Conservation (phyloP, 148 eudicot genomes). For the Cornus kousa region DNA sequence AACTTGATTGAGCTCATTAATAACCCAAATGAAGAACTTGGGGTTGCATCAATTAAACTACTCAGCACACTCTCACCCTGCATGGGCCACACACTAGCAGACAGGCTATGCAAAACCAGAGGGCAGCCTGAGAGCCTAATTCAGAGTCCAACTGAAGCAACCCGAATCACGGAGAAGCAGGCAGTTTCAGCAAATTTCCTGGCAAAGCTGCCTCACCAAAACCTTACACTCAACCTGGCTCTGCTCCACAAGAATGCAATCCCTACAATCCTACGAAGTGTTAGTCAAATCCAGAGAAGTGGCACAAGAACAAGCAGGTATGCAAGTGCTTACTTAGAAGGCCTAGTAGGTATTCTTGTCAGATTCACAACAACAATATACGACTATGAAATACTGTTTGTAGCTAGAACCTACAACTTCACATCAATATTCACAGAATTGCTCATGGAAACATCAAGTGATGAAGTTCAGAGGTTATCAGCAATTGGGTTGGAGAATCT, state of each 20-base stretch:
- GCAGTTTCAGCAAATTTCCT: slow-evolving; percentile 62
- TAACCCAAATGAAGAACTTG: slow-evolving; percentile 61
- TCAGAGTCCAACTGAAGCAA: slow-evolving; percentile 36
- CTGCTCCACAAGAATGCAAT: slow-evolving; percentile 45
- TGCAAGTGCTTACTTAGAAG: slow-evolving; percentile 54
- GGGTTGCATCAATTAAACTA: slow-evolving; percentile 51
- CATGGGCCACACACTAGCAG: slow-evolving; percentile 67
- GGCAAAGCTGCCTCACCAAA: slow-evolving; percentile 77
- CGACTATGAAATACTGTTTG: slow-evolving; percentile 49
- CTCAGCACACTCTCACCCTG: slow-evolving; percentile 55
- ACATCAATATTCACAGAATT: slow-evolving; percentile 54
- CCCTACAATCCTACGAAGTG: slow-evolving; percentile 42
- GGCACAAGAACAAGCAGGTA: slow-evolving; percentile 60
- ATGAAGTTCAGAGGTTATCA: slow-evolving; percentile 63
- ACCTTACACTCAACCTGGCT: slow-evolving; percentile 58
- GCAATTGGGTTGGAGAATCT: slow-evolving; percentile 73
- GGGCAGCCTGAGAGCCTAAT: slow-evolving; percentile 68
- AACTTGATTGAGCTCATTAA: slow-evolving; percentile 62
- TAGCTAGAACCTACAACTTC: slow-evolving; percentile 48
- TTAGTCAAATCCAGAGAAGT: slow-evolving; percentile 42
- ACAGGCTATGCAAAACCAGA: slow-evolving; percentile 56
- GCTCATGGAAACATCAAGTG: slow-evolving; percentile 51
- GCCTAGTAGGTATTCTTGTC: slow-evolving; percentile 76
- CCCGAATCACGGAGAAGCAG: slow-evolving; percentile 54
- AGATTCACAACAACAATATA: slow-evolving; percentile 75